Evolutionary conservation across 768 basidiomycete genomes (phyloP).

Genomic region (Podaxis sp.): DNA sequence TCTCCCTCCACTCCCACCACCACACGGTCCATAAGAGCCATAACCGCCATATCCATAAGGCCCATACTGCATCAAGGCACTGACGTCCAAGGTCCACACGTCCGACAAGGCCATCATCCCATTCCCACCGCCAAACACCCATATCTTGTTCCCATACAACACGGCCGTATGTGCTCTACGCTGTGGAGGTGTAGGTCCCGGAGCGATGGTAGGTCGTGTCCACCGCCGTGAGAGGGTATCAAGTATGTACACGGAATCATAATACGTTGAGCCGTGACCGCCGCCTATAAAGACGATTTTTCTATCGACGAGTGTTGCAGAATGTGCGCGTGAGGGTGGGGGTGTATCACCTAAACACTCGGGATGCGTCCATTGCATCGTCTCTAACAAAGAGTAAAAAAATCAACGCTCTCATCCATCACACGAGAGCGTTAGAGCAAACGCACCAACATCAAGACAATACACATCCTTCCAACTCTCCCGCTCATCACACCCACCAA

Average conservation of each 20-base stretch:
- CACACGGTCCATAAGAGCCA: not conserved
- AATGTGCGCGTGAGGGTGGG: slow-evolving; percentile 85
- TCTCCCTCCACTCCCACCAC: not conserved
- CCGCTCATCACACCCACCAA: slow-evolving; percentile 87
- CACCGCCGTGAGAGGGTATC: slow-evolving; percentile 76
- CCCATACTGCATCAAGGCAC: slow-evolving; percentile 8
- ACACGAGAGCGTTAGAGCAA: not conserved
- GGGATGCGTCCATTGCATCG: slow-evolving; percentile 86
- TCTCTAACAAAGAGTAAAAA: slow-evolving; percentile 51
- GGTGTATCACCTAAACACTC: slow-evolving; percentile 77
- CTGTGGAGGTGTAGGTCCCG: slow-evolving; percentile 50
- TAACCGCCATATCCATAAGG: slow-evolving; percentile 13
- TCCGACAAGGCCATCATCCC: slow-evolving; percentile 89
- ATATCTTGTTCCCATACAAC: slow-evolving; percentile 66
- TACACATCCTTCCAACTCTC: slow-evolving; percentile 75
- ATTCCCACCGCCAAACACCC: slow-evolving; percentile 94
- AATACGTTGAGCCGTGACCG: slow-evolving; percentile 80
- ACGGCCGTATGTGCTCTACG: slow-evolving; percentile 90
- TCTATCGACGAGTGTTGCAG: slow-evolving; percentile 78
- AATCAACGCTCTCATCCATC: not conserved
- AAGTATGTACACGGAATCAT: slow-evolving; percentile 78
- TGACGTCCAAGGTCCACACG: slow-evolving; percentile 80
- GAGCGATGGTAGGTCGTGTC: slow-evolving; percentile 46
- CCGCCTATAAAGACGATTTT: slow-evolving; percentile 86
- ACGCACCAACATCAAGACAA: slow-evolving; percentile 80